Evolutionary conservation across 306 rosid species (phyloP).

Genomic region (Alnus rubra): DNA sequence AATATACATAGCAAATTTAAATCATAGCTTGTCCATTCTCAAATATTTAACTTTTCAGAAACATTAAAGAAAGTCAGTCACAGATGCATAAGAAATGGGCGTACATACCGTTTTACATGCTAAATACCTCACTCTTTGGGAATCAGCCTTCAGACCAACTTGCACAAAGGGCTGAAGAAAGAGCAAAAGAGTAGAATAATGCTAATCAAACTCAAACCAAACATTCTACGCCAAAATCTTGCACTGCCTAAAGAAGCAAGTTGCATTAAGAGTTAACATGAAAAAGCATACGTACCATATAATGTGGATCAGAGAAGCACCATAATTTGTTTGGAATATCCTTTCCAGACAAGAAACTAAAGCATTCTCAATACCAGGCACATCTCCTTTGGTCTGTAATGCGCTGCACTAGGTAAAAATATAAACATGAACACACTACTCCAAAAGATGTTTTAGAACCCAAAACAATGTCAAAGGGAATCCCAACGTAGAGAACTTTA

Average conservation of each 20-base stretch:
- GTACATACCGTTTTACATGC: conserved; percentile 81
- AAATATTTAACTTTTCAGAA: background rate
- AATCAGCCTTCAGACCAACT: conserved; percentile 83
- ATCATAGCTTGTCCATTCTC: background rate
- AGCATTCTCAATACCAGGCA: conserved; percentile 62
- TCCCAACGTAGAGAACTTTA: background rate
- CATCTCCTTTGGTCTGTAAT: conserved; percentile 68
- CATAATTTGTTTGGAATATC: conserved; percentile 76
- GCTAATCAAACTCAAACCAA: conserved; percentile 13
- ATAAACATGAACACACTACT: conserved; percentile 10
- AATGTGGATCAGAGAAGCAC: conserved; percentile 77
- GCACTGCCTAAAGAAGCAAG: background rate
- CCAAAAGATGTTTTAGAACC: background rate
- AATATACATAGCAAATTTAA: background rate
- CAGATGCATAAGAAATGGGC: background rate
- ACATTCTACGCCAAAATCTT: background rate
- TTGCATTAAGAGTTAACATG: background rate
- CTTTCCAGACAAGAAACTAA: conserved; percentile 75
- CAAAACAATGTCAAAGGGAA: background rate
- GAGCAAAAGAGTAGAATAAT: conserved; percentile 12
- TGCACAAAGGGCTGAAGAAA: conserved; percentile 73
- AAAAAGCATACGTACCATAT: conserved; percentile 53
- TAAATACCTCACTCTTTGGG: conserved; percentile 72
- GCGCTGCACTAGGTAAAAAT: conserved; percentile 51
- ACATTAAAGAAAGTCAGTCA: background rate